phyloP scores from a whole-genome alignment of 257 asterid genomes.

The Parsonsia alboflavescens region DNA sequence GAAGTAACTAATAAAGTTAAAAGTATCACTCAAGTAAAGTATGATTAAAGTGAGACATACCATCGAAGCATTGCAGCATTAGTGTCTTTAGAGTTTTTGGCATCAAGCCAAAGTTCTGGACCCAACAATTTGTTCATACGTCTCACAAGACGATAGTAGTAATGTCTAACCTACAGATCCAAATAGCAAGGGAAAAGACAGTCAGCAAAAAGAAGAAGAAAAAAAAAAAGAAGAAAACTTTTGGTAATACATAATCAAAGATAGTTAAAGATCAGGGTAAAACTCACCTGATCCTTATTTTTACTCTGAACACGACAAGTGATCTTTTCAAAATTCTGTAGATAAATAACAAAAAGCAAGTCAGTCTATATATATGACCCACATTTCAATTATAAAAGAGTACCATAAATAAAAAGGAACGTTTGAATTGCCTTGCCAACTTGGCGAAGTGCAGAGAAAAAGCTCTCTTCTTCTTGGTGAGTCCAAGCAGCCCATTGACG shows the following conservation, averaged over 20 bases:
- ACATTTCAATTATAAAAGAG: not conserved
- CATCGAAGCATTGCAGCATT: slow-evolving; percentile 99
- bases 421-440: slow-evolving; percentile 79
- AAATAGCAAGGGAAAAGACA: slow-evolving; percentile 15
- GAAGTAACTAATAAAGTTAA: not conserved
- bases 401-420: slow-evolving; percentile 13
- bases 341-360: slow-evolving; percentile 16
- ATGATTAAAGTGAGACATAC: slow-evolving; percentile 28
- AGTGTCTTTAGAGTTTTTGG: slow-evolving; percentile 90
- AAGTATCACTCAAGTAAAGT: not conserved
- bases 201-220: slow-evolving; percentile 13
- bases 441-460: slow-evolving; percentile 88
- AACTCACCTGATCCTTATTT: slow-evolving; percentile 88
- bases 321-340: slow-evolving; percentile 91
- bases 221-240: slow-evolving; percentile 14
- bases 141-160: slow-evolving; percentile 94
- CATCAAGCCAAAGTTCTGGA: slow-evolving; percentile 91
- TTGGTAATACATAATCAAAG: not conserved
- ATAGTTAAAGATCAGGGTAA: not conserved
- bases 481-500: slow-evolving; percentile 99
- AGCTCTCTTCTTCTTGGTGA: slow-evolving; percentile 95
- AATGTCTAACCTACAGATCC: slow-evolving; percentile 73
- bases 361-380: not conserved
- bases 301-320: slow-evolving; percentile 93
- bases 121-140: slow-evolving; percentile 98